Evolutionary conservation across 495 filamentous ascomycete species (phyloP), one percentile per base, ranked within the genome.

Genomic region (Penicillium paxilli): DNA sequence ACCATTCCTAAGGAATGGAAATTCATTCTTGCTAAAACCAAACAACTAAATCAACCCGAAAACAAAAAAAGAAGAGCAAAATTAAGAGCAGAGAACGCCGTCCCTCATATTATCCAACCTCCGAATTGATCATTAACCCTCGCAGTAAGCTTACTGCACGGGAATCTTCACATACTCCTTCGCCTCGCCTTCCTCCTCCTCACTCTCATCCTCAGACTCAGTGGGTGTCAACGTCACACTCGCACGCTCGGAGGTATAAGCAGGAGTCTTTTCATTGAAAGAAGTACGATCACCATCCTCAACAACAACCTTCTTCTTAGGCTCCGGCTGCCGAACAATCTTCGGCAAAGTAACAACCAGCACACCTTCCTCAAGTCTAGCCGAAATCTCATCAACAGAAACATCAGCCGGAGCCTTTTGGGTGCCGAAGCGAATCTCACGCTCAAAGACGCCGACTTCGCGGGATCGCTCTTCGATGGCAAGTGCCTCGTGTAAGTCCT

Each of bases 291-390:
- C 41, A 14, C 46, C 51, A 53, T 67, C 59, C 22, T 62, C 59
- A 26, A 66, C 45, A 9, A 57, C 40, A 46, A 64, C 51, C 52
- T 62, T 66, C 52, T 70, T 65, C 46, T 63, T 60, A 5, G 55
- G 24, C 42, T 69, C 55, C 3, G 54, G 26, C 26, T 68, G 51
- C 10, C 42, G 40, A n/a, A 86, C 82, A 14, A 71, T 66, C 74
- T 92, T 91, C 3, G 87, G 88, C 10, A 93, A 78, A 19, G 72
- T 80, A n/a, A 91, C 75, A 50, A 71, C 74, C 47, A 91, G 66
- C 21, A 91, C 70, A 56, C 90, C 84, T 68, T 88, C 82, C 58
- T 88, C 83, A 67, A 90, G 67, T 66, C 83, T 91, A 2, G 89
- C 90, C 2, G 74, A 80, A 64, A 92, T 92, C 11, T 62, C 71